Base-by-base conservation (phyloP, 768 basidiomycete species). In the Kwoniella pini region DNA sequence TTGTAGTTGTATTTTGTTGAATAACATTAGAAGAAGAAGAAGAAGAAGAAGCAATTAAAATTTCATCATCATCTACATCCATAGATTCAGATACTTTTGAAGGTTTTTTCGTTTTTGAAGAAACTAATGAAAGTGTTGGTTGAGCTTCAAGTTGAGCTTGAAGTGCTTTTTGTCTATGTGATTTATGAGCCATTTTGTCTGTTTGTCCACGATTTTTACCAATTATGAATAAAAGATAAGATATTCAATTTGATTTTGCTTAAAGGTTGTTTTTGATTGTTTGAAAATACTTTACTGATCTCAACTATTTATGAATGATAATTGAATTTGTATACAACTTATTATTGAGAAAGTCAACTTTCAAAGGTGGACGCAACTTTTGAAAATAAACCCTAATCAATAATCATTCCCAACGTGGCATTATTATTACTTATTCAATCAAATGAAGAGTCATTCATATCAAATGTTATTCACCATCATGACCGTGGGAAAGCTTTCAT, bases 31-130 rank as follows among this genome's bases (percentile, higher is more conserved):
- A 54, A 17, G 80, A 76, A 33, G 83, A 73, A 27, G 84, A 68
- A 62, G 83, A 82, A 33, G 81, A 75, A 57, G 85, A 84, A 62
- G 88, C 87, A 77, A 86, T 82, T 28, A 88, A 77, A 66, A 88
- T 87, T 30, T 81, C 81, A 17, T 79, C 81, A 15, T 56, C 69
- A 13, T 63, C 69, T 15, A 60, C 63, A 38, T 56, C 64, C 50
- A 59, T 63, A 0, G 54, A 60, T 39, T 54, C 31, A 2, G 60
- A 30, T 4, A 57, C 44, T 17, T 54, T 45, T 43, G 63, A 57
- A 1, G 46, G 26, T 43, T 65, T 59, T 28, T 68, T 69, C 3
- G 66, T 59, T 49, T 69, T 67, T 7, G 63, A 54, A 13, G 60
- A 39, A 33, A 75, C 71, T 28, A 76, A 60, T 2, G 77, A 71